Evolutionary conservation across 768 basidiomycete species (phyloP), one percentile per base, ranked within the genome.

Genomic region (Phallus indusiatus): DNA sequence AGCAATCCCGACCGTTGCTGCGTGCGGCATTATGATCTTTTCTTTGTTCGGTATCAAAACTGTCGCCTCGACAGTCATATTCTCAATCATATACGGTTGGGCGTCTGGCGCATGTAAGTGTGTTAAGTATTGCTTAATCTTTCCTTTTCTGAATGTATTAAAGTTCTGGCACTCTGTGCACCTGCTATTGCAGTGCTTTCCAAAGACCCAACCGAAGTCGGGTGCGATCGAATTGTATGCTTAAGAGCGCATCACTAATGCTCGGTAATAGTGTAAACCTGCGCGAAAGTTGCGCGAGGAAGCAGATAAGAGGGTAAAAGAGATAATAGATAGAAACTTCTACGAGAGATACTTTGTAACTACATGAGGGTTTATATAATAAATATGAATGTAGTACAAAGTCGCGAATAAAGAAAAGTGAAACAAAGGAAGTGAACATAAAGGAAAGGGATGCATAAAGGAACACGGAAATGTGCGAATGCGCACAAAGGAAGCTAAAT

Each of bases 151-250:
- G 65, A 28, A 28, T 18, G 4, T 24, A 5, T 12, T 17, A 37
- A 16, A 50, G 56, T 50, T n/a, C 47, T 57, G n/a, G 68, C 65
- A 17, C 11, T 72, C 54, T 35, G 79, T 50, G 67, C 75, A 0
- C 78, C 80, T 1, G 70, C 78, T 65, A 64, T 82, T 12, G 70
- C 73, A 5, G 69, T 72, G 10, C 70, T 80, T 10, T 76, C 81
- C 0, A 67, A 66, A 17, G 73, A 75, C 33, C 68, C 78, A 34
- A 70, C 74, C 1, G 81, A 84, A 64, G 75, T 84, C n/a, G 83
- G 83, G 47, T 74, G 24, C n/a, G 72, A 7, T 78, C 37, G 68
- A 65, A 17, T 66, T 67, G 42, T 54, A 68, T 62, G 12, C 20
- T 22, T 2, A 18, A 42, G 14, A 35, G n/a, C 50, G 8, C 9